Base-by-base conservation (phyloP, 2,329 filamentous ascomycete species). In the Penicillium frequentans region DNA sequence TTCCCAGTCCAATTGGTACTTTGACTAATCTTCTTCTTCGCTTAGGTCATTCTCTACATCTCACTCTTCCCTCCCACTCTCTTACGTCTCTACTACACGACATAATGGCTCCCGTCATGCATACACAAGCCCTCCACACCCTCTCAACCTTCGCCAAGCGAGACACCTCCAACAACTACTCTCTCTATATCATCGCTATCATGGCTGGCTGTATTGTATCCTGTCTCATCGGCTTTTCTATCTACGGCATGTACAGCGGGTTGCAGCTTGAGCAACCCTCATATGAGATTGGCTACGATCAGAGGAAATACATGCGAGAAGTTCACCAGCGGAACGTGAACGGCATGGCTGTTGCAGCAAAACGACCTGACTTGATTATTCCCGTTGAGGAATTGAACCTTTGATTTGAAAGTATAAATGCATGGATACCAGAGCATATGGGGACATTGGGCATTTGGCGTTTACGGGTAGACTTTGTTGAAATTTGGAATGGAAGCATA, bases 271-370 rank as follows among this genome's bases (percentile, higher is more conserved):
- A 57, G 3, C 21, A 35, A 3, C 24, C 39, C 4, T 4, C 46
- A 21, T 43, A 44, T 4, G 69, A 71, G 0, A 23, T 64, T 23
- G 11, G 61, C 13, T 39, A 55, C 13, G 67, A 71, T 19, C 70
- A 73, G 53, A 51, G 57, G 8, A 61, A 59, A 50, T 73, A 73
- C 45, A 71, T 73, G 70, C 65, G 68, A 2, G 57, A 66, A 44
- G 24, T 67, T 13, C 64, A 69, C 8, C 55, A 65, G 11, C 61
- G 64, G 9, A 66, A 65, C 37, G 5, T 71, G 11, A 60, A 66
- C 14, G 48, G 33, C 26, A 44, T 71, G 42, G 67, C 64, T n/a
- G 19, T 59, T 19, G 59, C 60, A 9, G 60, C 65, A 10, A 49
- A 44, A 31, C 57, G 63, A 42, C 63, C 62, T 1, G 62, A 65